Evolutionary conservation across 352 stramenopile species (phyloP).

Genomic region (Globisporangium lucens): DNA sequence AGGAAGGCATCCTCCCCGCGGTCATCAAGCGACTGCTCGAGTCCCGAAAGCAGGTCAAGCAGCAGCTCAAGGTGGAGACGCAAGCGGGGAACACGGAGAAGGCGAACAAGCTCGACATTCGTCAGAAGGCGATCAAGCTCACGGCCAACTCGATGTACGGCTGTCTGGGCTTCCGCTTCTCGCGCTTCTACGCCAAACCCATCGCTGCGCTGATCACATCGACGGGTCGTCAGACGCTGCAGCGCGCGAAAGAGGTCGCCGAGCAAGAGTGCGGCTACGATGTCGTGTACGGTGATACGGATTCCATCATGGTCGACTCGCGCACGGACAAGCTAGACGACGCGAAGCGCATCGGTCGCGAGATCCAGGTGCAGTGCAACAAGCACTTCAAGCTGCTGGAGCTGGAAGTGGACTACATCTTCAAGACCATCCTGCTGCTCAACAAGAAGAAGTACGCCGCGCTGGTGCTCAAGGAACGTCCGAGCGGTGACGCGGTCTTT

Average conservation of each 20-base stretch:
- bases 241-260: constrained; percentile 97
- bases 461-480: constrained; percentile 90
- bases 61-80: constrained; percentile 94
- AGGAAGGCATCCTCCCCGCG: constrained; percentile 92
- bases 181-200: constrained; percentile 97
- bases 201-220: constrained; percentile 99
- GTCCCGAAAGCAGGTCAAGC: constrained; percentile 97
- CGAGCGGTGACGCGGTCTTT: constrained; percentile 58
- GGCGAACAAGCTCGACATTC: constrained; percentile 95
- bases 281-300: constrained; percentile 99
- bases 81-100: constrained; percentile 84
- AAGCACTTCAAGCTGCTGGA: constrained; percentile 99
- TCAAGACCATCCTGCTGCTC: constrained; percentile 98
- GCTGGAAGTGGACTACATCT: constrained; percentile 99
- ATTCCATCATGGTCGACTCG: constrained; percentile 99
- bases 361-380: constrained; percentile 99
- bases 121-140: constrained; percentile 99
- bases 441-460: constrained; percentile 99
- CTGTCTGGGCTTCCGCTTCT: constrained; percentile 98
- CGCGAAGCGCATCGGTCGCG: constrained; percentile 91
- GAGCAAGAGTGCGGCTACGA: constrained; percentile 97
- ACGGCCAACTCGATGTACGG: constrained; percentile 99
- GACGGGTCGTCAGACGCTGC: constrained; percentile 97
- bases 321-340: constrained; percentile 91
- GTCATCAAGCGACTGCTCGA: constrained; percentile 98